Percentiles rank a stretch among this genome's conserved stretches.
Conservation (phyloP, 345 rosid species). For the Eutrema heterophyllum region DNA sequence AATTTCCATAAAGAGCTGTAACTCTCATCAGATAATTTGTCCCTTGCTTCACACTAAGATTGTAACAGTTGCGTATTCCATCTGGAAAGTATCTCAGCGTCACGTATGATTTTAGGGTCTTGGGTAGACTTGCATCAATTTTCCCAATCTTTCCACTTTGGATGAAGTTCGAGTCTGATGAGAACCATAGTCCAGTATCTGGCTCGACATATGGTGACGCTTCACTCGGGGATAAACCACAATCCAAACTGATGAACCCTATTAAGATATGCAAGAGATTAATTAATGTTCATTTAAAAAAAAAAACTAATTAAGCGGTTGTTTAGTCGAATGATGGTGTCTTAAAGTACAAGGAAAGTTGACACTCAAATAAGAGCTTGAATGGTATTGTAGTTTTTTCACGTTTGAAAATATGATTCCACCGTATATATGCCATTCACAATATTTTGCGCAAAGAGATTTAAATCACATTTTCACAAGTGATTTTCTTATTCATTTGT, state of each 20-base stretch:
- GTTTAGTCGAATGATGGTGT: background rate
- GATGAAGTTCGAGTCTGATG: slow-evolving; percentile 27
- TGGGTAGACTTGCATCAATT: background rate
- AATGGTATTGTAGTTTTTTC: background rate
- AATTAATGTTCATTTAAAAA: background rate
- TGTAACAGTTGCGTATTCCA: slow-evolving; percentile 36
- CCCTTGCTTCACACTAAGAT: slow-evolving; percentile 15
- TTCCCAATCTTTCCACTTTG: slow-evolving; percentile 18
- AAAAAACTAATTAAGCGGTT: background rate
- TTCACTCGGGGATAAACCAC: slow-evolving; percentile 24
- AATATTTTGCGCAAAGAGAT: too few species aligned
- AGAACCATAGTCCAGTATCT: slow-evolving; percentile 19
- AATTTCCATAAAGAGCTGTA: slow-evolving; percentile 25
- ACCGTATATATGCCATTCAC: too few species aligned
- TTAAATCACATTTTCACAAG: background rate
- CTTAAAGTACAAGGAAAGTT: background rate
- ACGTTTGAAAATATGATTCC: background rate
- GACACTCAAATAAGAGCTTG: background rate
- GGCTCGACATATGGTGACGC: slow-evolving; percentile 18
- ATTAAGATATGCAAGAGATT: background rate
- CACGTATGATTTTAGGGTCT: background rate
- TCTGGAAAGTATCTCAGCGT: slow-evolving; percentile 36
- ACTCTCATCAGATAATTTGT: slow-evolving; percentile 32
- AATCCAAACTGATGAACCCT: slow-evolving; percentile 41
- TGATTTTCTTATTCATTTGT: too few species aligned